Evolutionary conservation across 345 rosid species (phyloP).

Genomic region (Hibiscus syriacus): DNA sequence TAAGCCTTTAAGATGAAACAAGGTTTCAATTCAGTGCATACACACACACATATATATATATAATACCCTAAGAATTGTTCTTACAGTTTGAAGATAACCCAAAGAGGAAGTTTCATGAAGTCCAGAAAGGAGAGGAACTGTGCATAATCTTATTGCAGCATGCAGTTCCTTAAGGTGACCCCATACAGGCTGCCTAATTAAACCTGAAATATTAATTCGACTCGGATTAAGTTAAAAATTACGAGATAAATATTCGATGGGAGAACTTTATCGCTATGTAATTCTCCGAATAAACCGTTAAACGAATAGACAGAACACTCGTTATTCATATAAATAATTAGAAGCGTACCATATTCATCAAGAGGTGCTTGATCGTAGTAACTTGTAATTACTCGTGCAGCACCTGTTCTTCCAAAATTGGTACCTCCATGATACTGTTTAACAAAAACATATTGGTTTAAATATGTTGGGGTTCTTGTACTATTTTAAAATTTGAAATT

Average conservation of each 20-base stretch:
- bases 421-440: slow-evolving; percentile 90
- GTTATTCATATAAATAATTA: too few relatives aligned
- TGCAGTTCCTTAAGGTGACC: slow-evolving; percentile 74
- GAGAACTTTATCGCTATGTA: too few relatives aligned
- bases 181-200: slow-evolving; percentile 66
- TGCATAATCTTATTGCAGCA: slow-evolving; percentile 46
- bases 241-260: too few relatives aligned
- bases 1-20: slow-evolving; percentile 36
- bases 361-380: slow-evolving; percentile 86
- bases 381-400: slow-evolving; percentile 44
- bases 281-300: not conserved
- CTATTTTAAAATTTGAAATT: too few relatives aligned
- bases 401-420: slow-evolving; percentile 68
- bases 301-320: not conserved
- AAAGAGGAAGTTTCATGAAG: slow-evolving; percentile 17
- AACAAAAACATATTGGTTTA: not conserved
- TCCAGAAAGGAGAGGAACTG: slow-evolving; percentile 49
- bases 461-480: too few relatives aligned
- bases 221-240: not conserved
- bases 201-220: slow-evolving; percentile 26
- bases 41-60: not conserved
- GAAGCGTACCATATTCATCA: slow-evolving; percentile 64
- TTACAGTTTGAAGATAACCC: slow-evolving; percentile 50
- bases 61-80: not conserved
- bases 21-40: not conserved